Evolutionary conservation across 1,284 basidiomycete species (phyloP).

Genomic region (Moesziomyces sp.): DNA sequence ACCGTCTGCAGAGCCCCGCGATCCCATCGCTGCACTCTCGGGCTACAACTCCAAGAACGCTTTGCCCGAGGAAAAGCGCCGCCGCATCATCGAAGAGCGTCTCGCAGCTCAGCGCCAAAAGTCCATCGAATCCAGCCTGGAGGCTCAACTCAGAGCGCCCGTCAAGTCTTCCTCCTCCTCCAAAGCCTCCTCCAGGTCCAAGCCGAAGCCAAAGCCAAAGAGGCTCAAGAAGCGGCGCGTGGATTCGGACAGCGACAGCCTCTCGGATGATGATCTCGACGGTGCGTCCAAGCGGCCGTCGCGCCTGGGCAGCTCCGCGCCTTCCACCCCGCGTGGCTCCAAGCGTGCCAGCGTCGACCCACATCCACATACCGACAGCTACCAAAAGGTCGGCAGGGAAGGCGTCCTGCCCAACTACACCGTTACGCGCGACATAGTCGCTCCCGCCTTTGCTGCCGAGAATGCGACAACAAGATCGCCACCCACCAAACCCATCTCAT

Average conservation of each 20-base stretch:
- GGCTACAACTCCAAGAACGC: constrained; percentile 46
- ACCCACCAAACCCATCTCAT: constrained; percentile 21
- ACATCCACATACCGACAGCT: constrained; percentile 33
- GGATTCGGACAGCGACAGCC: constrained; percentile 17
- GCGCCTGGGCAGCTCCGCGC: constrained; percentile 16
- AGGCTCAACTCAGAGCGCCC: constrained; percentile 28
- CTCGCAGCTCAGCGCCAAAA: constrained; percentile 40
- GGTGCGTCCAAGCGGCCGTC: constrained; percentile 7
- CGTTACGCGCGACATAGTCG: constrained; percentile 43
- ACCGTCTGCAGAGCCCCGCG: constrained; percentile 26
- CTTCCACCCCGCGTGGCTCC: constrained; percentile 32
- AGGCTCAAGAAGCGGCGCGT: constrained; percentile 12
- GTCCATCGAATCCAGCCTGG: constrained; percentile 37
- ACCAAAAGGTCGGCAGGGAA: constrained; percentile 44
- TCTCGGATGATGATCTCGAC: constrained; percentile 12
- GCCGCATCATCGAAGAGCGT: constrained; percentile 50
- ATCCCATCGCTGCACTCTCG: constrained; percentile 39
- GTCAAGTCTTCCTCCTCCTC: constrained; percentile 20
- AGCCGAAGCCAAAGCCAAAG: constrained; percentile 18
- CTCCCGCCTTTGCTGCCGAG: constrained; percentile 3
- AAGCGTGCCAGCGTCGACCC: constrained; percentile 46
- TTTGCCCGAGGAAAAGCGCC: constrained; percentile 46
- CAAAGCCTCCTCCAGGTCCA: constrained; percentile 8
- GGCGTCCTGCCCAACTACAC: constrained; percentile 43
- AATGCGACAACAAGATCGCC: neutral